Evolutionary conservation across 108 stramenopile genomes (phyloP).

Genomic region (Nannochloropsis gaditana): DNA sequence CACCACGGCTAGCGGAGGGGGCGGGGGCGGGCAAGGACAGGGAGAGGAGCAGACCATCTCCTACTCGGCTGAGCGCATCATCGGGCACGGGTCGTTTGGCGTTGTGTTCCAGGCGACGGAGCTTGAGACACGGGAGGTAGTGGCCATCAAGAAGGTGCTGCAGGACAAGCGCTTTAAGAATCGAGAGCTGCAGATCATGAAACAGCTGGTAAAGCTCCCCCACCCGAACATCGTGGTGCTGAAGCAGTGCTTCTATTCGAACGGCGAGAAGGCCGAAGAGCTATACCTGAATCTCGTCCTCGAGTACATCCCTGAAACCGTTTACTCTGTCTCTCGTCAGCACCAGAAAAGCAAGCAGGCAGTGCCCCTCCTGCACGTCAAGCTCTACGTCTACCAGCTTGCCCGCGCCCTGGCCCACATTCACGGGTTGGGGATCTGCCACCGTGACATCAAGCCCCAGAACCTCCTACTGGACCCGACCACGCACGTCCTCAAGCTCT

Average conservation of each 20-base stretch:
- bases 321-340: constrained; percentile 79
- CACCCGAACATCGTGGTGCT: constrained; percentile 72
- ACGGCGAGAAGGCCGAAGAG: constrained; percentile 79
- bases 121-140: constrained; percentile 24
- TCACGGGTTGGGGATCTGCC: constrained; percentile 89
- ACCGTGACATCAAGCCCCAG: constrained; percentile 98
- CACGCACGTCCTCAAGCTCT: constrained; percentile 87
- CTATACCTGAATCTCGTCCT: constrained; percentile 96
- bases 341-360: constrained; percentile 79
- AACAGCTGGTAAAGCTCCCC: constrained; percentile 71
- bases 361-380: constrained; percentile 76
- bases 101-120: constrained; percentile 74
- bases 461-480: constrained; percentile 90
- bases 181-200: constrained; percentile 96
- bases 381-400: constrained; percentile 96
- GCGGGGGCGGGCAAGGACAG: background rate
- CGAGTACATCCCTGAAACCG: constrained; percentile 96
- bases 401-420: constrained; percentile 91
- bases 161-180: constrained; percentile 99
- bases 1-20: background rate
- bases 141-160: constrained; percentile 78
- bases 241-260: constrained; percentile 92
- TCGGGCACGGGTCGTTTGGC: constrained; percentile 96
- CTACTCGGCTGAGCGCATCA: constrained; percentile 92
- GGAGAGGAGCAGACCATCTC: constrained; percentile 65